phyloP scores from a whole-genome alignment of 2,329 filamentous ascomycete species.

The Fusarium mangiferae region DNA sequence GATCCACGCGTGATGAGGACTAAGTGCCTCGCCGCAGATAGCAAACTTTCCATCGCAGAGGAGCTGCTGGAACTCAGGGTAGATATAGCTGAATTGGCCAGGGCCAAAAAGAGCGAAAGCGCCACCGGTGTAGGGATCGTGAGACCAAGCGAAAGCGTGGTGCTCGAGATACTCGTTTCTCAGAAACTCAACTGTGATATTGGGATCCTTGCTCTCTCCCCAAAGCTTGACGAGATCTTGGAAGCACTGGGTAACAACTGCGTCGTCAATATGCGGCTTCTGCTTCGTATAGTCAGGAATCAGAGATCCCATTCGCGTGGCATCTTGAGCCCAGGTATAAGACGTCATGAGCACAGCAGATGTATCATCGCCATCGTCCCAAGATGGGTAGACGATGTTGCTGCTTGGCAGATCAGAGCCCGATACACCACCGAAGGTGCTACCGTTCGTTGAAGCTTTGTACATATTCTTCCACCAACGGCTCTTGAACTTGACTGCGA shows the following conservation, averaged over 20 bases:
- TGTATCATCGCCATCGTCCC: constrained; percentile 9
- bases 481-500: constrained; percentile 30
- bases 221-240: constrained; percentile 23
- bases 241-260: constrained; percentile 10
- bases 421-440: constrained; percentile 1
- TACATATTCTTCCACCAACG: constrained; percentile 32
- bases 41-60: constrained; percentile 45
- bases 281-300: constrained; percentile 13
- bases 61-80: constrained; percentile 44
- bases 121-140: constrained; percentile 48
- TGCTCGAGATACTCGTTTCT: constrained; percentile 30
- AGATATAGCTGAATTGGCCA: constrained; percentile 52
- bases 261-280: not conserved
- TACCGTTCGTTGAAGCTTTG: not conserved
- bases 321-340: constrained; percentile 35
- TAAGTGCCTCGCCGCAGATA: constrained; percentile 52
- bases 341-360: constrained; percentile 22
- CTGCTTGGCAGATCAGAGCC: constrained; percentile 1
- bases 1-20: constrained; percentile 54
- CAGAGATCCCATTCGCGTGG: constrained; percentile 23
- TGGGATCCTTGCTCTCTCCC: not conserved
- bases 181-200: not conserved
- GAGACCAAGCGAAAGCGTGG: constrained; percentile 53
- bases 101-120: constrained; percentile 55
- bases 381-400: constrained; percentile 25